Base-by-base conservation (phyloP, 768 basidiomycete species). In the Auriculariales sp. region DNA sequence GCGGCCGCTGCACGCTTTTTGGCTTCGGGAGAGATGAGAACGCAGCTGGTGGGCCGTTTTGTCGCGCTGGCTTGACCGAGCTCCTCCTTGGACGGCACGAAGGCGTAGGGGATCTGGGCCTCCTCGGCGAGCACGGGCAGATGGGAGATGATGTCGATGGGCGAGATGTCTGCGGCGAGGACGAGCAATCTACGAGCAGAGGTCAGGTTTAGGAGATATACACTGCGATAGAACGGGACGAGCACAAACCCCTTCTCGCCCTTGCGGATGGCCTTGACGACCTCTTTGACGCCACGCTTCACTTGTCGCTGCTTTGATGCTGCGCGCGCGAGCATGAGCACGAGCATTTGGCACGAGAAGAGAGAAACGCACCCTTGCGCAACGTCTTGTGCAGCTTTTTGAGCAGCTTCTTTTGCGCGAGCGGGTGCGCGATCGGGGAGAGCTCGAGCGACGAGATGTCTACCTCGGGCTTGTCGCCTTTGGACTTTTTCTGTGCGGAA, bases 91-190 rank as follows among this genome's bases (percentile, higher is more conserved):
- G 87, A 92, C 2, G 82, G 60, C 12, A 93, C 85, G 61, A 90
- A 93, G 46, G 92, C 73, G 60, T 92, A 94, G 1, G 91, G 91
- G 62, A 91, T 82, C 31, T 80, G 72, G 9, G 90, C 84, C 63
- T 99, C 95, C 69, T 99, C 95, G 44, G 88, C 83, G 61, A 99
- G 71, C 9, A 97, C 71, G 4, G 95, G 95, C 47, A 99, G 72
- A 68, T 98, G 95, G 29, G 93, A 93, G 59, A 98, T 92, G 57
- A 99, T 95, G 68, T 99, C 95, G 59, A 98, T 84, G 10, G 95
- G 95, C 53, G 88, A 94, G 63, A 98, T 98, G 66, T 98, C 94
- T 32, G 85, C 92, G 3, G 95, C 95, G 52, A 99, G 79, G 51
- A 99, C 69, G 28, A 99, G 77, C 29, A 99, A 70, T 19, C 91